Evolutionary conservation across 306 rosid genomes (phyloP), one percentile per base, ranked within the genome.

Genomic region (Macrotyloma uniflorum): DNA sequence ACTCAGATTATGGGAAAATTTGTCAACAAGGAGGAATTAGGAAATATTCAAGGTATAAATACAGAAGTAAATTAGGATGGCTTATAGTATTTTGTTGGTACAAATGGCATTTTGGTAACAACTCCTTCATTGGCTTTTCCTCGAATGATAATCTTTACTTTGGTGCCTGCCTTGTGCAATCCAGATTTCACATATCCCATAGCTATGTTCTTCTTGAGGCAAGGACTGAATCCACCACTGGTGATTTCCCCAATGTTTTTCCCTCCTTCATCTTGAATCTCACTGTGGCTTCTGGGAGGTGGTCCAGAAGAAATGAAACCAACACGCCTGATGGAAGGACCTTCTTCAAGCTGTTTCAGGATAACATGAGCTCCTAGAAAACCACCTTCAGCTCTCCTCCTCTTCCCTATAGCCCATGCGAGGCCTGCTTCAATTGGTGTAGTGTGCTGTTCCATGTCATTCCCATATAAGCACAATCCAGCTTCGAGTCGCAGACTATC

Each of bases 141-240:
- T 81, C 99, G 85, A 72, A 93, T 81, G 40, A 90, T 23, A 42
- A 96, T 88, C 93, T 96, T 93, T 33, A 89, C 96, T 85, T 96
- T 93, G 88, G 97, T 93, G 59, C 98, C 97, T 11, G 93, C 86
- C 75, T 96, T 96, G 91, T 96, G 99, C 70, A 90, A 83, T 71
- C 99, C 98, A 42, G 98, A 96, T 84, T 93, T 96, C 85, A 96
- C 97, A 79, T 96, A 96, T 8, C 99, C 99, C 91, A 96, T 93
- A 10, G 98, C 96, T 36, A 96, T 91, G 76, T 96, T 96, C 95
- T 91, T 96, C 94, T 96, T 85, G 5, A 95, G 91, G 88, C 97
- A 93, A 55, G 99, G 99, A 75, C 98, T 95, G 82, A 95, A 95
- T 83, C 99, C 99, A 76, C 99, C 99, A 70, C 99, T 95, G 13